These are phyloP conservation scores for Boletus reticuloceps DNA, from an alignment of 768 basidiomycete species.

Conservation along the genomic window DNA sequence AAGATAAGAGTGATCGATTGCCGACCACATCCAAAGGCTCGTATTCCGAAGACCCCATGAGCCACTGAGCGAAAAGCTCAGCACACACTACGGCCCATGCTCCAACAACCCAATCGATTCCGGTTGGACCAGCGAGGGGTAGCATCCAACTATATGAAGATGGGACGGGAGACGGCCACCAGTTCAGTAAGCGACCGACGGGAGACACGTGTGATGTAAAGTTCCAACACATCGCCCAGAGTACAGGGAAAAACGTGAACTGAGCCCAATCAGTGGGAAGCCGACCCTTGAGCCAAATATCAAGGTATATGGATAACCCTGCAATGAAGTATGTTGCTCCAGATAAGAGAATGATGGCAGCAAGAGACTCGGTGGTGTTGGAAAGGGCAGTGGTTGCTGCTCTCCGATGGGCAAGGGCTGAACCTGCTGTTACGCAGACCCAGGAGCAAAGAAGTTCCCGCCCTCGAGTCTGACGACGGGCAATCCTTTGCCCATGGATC, in stretches of 20 bases:
- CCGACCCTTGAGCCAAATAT: conserved; percentile 34
- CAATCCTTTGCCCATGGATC: conserved; percentile 33
- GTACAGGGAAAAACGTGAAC: conserved; percentile 58
- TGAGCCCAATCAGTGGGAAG: conserved; percentile 39
- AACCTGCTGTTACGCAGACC: conserved; percentile 38
- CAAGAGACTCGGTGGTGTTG: conserved; percentile 46
- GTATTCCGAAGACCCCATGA: conserved; percentile 41
- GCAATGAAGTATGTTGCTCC: conserved; percentile 43
- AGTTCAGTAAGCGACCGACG: conserved; percentile 67
- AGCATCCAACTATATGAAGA: conserved; percentile 65
- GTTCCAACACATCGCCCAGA: conserved; percentile 69
- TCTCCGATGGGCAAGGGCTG: conserved; percentile 39
- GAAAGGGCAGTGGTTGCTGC: conserved; percentile 57
- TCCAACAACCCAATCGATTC: conserved; percentile 72
- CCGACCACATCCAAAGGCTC: conserved; percentile 9
- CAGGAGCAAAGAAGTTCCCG: conserved; percentile 34
- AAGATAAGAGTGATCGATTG: conserved; percentile 13
- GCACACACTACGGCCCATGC: conserved; percentile 71
- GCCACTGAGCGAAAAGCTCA: conserved; percentile 52
- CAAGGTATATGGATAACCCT: conserved; percentile 38
- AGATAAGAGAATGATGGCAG: conserved; percentile 42
- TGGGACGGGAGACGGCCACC: conserved; percentile 54
- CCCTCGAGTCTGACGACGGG: conserved; percentile 26
- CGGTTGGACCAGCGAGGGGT: conserved; percentile 53
- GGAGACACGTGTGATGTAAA: conserved; percentile 54